Base-by-base conservation (phyloP, 179 eudicot species). In the Nepenthes alata region DNA sequence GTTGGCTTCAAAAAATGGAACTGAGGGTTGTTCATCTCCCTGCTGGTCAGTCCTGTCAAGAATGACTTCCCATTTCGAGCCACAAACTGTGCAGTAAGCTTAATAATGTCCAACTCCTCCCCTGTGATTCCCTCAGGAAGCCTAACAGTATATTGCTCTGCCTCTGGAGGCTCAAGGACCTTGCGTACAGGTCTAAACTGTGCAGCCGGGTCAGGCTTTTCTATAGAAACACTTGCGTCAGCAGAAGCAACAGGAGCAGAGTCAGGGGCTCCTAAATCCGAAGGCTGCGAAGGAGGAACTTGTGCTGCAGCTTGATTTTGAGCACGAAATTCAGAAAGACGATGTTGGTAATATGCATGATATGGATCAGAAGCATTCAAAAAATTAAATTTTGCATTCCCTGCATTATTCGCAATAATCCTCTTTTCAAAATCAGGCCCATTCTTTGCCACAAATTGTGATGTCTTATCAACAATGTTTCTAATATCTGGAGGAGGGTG, bases 71-170 rank as follows among this genome's bases (percentile, higher is more conserved):
- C 95, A 52, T 91, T 91, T 6, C 98, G 74, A 13, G 98, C 98
- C 41, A 88, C 97, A 78, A 91, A 86, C 57, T 91, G 98, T 9
- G 98, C 86, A 11, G 95, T 89, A 39, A 91, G 86, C 77, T 84
- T 89, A 68, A 91, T 91, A 35, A 91, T 84, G 75, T 91, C 93
- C 70, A 89, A 62, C 62, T 91, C 96, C 83, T 91, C 98, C 60
- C 95, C 91, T 0, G 95, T 85, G 64, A 91, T 85, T 64, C 98
- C 98, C 75, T 91, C 98, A 0, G 96, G 98, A 64, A 89, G 86
- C 66, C 93, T 80, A 34, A 91, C 95, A 59, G 93, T 86, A 68
- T 86, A 91, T 49, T 83, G 88, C 79, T 91, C 96, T 3, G 89
- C 84, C 76, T 89, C 96, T 4, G 96, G 96, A 35, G 96, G 91